Base-by-base conservation (phyloP, 2,329 filamentous ascomycete species). In the Eutypella sp. region DNA sequence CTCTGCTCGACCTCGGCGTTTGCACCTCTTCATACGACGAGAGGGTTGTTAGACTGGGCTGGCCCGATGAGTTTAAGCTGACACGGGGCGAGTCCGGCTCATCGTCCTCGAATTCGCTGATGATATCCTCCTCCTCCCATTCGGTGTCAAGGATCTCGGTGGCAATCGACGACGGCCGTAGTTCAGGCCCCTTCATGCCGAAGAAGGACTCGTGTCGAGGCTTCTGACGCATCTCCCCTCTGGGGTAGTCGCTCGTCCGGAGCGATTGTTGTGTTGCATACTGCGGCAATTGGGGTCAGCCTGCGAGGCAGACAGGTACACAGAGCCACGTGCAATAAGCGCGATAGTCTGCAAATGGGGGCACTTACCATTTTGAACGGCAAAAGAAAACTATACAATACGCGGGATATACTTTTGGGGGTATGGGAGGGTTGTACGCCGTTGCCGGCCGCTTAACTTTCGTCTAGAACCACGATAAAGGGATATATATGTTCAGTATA, bases 1-100 rank as follows among this genome's bases (percentile, higher is more conserved):
- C 74, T 54, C 75, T 75, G 57, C 71, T 78, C 39, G 85, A 85
- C 51, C 81, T 78, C 16, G 91, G 91, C 22, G 91, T 96, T 24
- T 81, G 81, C 3, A 84, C 77, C 63, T 95, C 90, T 59, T 95
- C 89, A 58, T 87, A 90, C 1, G 89, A 92, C 6, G 90, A 95
- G 31, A 93, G 74, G 2, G 91, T 95, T 3, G 89, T 92, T 61
- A 91, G 82, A 71, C 89, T 95, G 48, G 81, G 81, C 58, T 87
- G 79, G 57, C 76, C 78, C 51, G 79, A 76, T 86, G 87, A 90
- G 57, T 87, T 79, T 50, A 87, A 67, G 67, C 84, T 89, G 45
- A 77, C 67, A 25, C 84, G 77, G 11, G 81, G 81, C 3, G 84
- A 86, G 65, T 81, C 81, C 20, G 55, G 48, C 31, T 69, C 70